Evolutionary conservation across 2,329 filamentous ascomycete genomes (phyloP).

Genomic region (Macroventuria anomochaeta): DNA sequence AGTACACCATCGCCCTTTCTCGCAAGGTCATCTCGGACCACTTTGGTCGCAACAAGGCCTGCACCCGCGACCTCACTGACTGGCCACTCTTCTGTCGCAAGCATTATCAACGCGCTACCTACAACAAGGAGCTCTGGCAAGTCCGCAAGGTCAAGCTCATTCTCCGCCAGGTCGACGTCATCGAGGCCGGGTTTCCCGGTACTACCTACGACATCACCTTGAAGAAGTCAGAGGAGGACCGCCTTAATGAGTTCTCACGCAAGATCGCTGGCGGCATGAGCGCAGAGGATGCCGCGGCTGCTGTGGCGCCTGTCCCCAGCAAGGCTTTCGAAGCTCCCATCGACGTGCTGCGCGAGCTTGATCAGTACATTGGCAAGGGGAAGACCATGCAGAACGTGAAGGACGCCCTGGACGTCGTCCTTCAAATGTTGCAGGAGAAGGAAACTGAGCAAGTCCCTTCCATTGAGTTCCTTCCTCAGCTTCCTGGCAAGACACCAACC

Average conservation of each 20-base stretch:
- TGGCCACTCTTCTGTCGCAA: constrained; percentile 50
- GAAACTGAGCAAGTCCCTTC: constrained; percentile 37
- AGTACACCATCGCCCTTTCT: constrained; percentile 41
- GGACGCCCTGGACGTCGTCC: constrained; percentile 32
- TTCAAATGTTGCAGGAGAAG: constrained; percentile 36
- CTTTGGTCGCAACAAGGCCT: constrained; percentile 50
- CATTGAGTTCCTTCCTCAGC: constrained; percentile 41
- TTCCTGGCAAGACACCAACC: constrained; percentile 23
- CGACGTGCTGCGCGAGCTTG: constrained; percentile 41
- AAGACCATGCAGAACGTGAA: constrained; percentile 32
- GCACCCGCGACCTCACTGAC: constrained; percentile 36
- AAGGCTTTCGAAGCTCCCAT: constrained; percentile 46
- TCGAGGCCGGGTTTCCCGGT: constrained; percentile 39
- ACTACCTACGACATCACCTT: constrained; percentile 41
- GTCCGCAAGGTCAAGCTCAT: constrained; percentile 44
- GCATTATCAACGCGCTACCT: constrained; percentile 51
- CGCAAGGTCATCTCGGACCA: constrained; percentile 51
- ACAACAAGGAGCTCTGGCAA: constrained; percentile 46
- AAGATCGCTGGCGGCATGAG: constrained; percentile 28
- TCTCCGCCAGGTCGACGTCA: constrained; percentile 40
- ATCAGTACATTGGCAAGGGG: constrained; percentile 28
- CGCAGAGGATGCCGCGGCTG: constrained; percentile 16
- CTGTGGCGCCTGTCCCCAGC: constrained; percentile 17
- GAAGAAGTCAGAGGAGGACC: constrained; percentile 46
- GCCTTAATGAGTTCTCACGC: constrained; percentile 39